phyloP scores from a whole-genome alignment of 2,329 filamentous ascomycete species.

The Paecilomyces variotii region DNA sequence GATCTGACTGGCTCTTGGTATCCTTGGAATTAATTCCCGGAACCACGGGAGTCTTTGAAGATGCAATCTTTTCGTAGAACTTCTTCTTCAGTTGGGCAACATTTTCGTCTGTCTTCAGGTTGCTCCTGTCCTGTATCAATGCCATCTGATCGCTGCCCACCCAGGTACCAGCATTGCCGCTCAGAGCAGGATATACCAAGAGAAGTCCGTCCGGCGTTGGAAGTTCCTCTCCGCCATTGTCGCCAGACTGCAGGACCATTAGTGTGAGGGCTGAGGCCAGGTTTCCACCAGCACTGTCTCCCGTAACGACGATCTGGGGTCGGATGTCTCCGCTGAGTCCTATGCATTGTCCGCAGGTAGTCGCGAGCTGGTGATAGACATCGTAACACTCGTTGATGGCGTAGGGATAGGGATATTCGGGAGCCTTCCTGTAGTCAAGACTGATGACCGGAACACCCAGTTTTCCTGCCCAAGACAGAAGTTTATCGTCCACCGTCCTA shows the following conservation, averaged over 20 bases:
- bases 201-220: conserved; percentile 73
- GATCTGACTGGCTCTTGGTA: conserved; percentile 33
- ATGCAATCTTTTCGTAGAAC: conserved; percentile 76
- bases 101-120: conserved; percentile 66
- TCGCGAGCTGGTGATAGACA: conserved; percentile 67
- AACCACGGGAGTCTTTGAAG: conserved; percentile 64
- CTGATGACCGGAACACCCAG: conserved; percentile 84
- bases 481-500: conserved; percentile 83
- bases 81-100: conserved; percentile 78
- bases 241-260: conserved; percentile 76
- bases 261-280: conserved; percentile 71
- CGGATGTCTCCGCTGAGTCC: conserved; percentile 59
- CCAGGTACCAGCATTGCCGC: conserved; percentile 98
- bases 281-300: conserved; percentile 77
- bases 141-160: conserved; percentile 99
- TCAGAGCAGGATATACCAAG: conserved; percentile 79
- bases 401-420: conserved; percentile 77
- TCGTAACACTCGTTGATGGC: conserved; percentile 83
- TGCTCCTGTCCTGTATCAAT: conserved; percentile 74
- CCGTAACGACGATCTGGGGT: conserved; percentile 64
- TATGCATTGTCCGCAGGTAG: conserved; percentile 64
- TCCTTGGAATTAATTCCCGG: conserved; percentile 48
- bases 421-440: conserved; percentile 82
- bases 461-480: conserved; percentile 85
- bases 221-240: conserved; percentile 51